phyloP scores from a whole-genome alignment of 176 grass and related monocot species.

The Eremochloa ophiuroides region DNA sequence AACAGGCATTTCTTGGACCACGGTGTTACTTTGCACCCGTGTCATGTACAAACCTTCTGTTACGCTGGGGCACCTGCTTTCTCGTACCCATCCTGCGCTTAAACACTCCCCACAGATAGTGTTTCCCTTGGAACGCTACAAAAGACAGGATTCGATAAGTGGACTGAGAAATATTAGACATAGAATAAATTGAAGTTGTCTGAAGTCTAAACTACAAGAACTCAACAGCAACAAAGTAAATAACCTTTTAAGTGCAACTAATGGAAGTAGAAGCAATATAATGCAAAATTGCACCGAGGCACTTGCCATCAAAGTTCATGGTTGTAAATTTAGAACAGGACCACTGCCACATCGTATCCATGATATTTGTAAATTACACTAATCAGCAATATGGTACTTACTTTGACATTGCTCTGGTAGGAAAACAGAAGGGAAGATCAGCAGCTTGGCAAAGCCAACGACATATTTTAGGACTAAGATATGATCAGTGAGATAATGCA shows the following conservation, averaged over 20 bases:
- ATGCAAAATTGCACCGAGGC: neutral
- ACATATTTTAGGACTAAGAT: slow-evolving; percentile 45
- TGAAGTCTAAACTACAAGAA: neutral
- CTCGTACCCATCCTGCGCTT: slow-evolving; percentile 3
- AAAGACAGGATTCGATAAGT: slow-evolving; percentile 12
- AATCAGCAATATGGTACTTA: slow-evolving; percentile 36
- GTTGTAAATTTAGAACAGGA: neutral
- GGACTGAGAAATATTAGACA: neutral
- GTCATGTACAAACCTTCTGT: neutral
- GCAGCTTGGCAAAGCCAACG: slow-evolving; percentile 36
- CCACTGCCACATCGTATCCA: neutral
- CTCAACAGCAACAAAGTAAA: neutral
- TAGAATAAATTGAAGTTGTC: neutral
- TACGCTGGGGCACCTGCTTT: neutral
- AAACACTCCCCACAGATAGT: slow-evolving; percentile 53
- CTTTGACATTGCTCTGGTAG: slow-evolving; percentile 39
- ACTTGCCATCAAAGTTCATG: neutral
- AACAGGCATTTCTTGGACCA: slow-evolving; percentile 4
- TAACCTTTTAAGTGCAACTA: neutral
- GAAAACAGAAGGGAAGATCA: slow-evolving; percentile 48
- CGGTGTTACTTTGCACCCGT: neutral
- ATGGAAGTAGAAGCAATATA: neutral
- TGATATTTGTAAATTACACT: neutral
- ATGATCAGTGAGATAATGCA: slow-evolving; percentile 36
- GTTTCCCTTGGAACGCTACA: slow-evolving; percentile 41